phyloP scores from a whole-genome alignment of 169 alveolate genomes.

The Theileria orientalis region DNA sequence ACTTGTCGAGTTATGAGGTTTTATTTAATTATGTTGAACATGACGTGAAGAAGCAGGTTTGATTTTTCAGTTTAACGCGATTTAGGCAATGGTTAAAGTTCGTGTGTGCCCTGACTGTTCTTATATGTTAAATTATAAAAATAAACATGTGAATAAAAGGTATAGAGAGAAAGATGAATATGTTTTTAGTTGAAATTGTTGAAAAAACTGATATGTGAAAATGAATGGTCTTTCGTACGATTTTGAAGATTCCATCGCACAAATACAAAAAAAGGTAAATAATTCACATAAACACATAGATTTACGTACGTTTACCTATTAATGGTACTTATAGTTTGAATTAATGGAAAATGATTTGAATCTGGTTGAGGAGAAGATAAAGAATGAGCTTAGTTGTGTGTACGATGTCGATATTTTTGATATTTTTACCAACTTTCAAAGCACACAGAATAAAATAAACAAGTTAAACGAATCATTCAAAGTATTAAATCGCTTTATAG shows the following conservation, averaged over 20 bases:
- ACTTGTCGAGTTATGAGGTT: constrained; percentile 16
- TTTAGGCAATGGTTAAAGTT: constrained; percentile 29
- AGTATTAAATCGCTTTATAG: neutral
- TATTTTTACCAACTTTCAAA: constrained; percentile 1
- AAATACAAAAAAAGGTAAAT: constrained; percentile 29
- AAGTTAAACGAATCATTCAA: constrained; percentile 7
- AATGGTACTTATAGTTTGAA: constrained; percentile 43
- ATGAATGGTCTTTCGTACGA: constrained; percentile 1
- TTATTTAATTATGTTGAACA: constrained; percentile 23
- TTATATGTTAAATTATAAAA: constrained; percentile 9
- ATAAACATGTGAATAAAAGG: neutral
- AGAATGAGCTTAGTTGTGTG: constrained; percentile 23
- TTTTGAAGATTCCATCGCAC: constrained; percentile 49
- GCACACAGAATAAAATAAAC: constrained; percentile 7
- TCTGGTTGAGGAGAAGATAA: constrained; percentile 47
- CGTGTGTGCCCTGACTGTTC: constrained; percentile 29
- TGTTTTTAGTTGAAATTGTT: neutral
- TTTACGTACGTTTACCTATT: too few relatives aligned
- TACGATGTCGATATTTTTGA: constrained; percentile 44
- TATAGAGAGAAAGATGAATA: neutral
- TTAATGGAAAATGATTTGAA: constrained; percentile 36
- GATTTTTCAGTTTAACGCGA: neutral
- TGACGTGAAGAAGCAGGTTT: constrained; percentile 5
- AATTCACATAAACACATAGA: neutral
- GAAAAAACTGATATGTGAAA: neutral